phyloP scores from a whole-genome alignment of 805 yeast species.

The Suhomyces vadensis region DNA sequence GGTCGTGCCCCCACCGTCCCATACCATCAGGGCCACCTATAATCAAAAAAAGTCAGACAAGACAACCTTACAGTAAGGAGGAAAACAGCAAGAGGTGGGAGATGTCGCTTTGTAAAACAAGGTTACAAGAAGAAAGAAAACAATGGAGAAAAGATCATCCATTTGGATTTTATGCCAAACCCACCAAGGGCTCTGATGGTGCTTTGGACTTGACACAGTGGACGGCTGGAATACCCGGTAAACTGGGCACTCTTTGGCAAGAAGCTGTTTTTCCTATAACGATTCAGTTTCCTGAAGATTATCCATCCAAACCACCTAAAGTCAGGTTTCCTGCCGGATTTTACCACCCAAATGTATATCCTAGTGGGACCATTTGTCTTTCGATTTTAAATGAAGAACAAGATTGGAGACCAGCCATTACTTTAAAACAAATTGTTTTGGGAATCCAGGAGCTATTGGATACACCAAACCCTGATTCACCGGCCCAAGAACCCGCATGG shows the following conservation, averaged over 20 bases:
- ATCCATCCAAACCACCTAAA: constrained; percentile 96
- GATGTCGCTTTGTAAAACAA: constrained; percentile 66
- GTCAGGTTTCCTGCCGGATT: constrained; percentile 86
- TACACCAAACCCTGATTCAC: constrained; percentile 91
- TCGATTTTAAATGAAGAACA: constrained; percentile 91
- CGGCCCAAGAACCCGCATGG: constrained; percentile 98
- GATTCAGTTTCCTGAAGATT: constrained; percentile 82
- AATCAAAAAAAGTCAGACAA: no score
- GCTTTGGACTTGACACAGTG: constrained; percentile 80
- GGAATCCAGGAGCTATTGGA: constrained; percentile 92
- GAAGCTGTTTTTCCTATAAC: constrained; percentile 87
- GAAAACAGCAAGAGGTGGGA: no score
- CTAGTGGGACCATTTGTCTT: constrained; percentile 94
- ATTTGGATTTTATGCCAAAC: constrained; percentile 94
- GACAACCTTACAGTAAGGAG: no score
- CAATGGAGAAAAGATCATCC: constrained; percentile 99
- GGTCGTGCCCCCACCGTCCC: background rate
- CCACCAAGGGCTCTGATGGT: constrained; percentile 78
- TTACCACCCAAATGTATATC: constrained; percentile 97
- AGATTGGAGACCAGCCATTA: constrained; percentile 98
- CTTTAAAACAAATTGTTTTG: constrained; percentile 81
- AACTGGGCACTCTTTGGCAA: constrained; percentile 81
- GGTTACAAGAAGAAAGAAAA: constrained; percentile 94
- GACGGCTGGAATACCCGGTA: constrained; percentile 97
- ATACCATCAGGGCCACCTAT: background rate